Conservation (phyloP, 2,329 filamentous ascomycete genomes). For the Sordariomycetes sp. region DNA sequence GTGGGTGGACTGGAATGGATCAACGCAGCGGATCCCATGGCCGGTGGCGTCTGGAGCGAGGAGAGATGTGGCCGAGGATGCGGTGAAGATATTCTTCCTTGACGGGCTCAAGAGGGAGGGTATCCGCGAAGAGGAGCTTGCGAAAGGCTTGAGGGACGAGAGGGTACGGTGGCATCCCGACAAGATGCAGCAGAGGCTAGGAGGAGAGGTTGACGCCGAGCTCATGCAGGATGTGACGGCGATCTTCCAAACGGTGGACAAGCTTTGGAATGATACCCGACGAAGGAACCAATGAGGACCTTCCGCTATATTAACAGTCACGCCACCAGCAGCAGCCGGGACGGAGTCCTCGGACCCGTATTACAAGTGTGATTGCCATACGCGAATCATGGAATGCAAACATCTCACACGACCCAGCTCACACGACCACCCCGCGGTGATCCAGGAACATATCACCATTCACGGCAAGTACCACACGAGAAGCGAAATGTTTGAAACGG, state of each 20-base stretch:
- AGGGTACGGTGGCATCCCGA: conserved; percentile 94
- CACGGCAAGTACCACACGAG: not conserved
- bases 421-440: no score
- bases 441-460: not conserved
- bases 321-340: no score
- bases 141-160: conserved; percentile 62
- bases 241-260: conserved; percentile 83
- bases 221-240: conserved; percentile 75
- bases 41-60: conserved; percentile 33
- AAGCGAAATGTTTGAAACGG: not conserved
- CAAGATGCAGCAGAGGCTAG: conserved; percentile 87
- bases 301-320: not conserved
- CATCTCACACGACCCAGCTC: no score
- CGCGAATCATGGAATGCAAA: no score
- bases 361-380: no score
- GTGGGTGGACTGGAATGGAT: conserved; percentile 50
- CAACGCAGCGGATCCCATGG: conserved; percentile 49
- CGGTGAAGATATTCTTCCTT: conserved; percentile 61
- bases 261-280: conserved; percentile 2
- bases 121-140: conserved; percentile 32
- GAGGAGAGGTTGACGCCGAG: conserved; percentile 57
- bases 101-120: conserved; percentile 28
- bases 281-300: not conserved
- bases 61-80: conserved; percentile 43
- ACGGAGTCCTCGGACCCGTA: no score